Evolutionary conservation across 257 asterid genomes (phyloP).

Genomic region (Primulina tabacum): DNA sequence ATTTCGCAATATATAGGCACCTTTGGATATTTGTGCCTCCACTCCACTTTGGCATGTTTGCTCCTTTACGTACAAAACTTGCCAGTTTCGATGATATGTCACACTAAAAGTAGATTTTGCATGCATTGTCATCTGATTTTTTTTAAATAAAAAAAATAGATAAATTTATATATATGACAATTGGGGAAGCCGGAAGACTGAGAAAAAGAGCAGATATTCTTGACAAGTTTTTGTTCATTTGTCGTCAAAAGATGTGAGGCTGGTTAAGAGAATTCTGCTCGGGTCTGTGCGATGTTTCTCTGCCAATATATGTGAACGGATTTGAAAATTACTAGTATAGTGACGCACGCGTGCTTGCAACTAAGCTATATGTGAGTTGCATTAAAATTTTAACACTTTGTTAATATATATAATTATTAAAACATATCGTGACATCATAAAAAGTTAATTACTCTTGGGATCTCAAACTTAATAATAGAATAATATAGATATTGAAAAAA

Average conservation of each 20-base stretch:
- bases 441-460: no score
- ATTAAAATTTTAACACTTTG: no score
- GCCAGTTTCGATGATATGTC: slow-evolving; percentile 21
- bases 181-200: neutral
- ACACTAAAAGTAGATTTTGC: neutral
- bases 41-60: slow-evolving; percentile 31
- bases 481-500: no score
- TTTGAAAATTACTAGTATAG: no score
- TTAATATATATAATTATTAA: no score
- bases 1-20: neutral
- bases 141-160: neutral
- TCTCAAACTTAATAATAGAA: no score
- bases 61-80: slow-evolving; percentile 19
- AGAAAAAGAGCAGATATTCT: neutral
- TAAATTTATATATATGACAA: neutral
- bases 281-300: neutral
- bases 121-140: neutral
- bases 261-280: neutral
- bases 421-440: no score
- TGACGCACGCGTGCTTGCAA: no score
- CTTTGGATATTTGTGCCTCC: slow-evolving; percentile 19
- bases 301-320: neutral
- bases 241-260: neutral
- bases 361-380: no score
- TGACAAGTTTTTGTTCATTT: neutral